Base-by-base conservation (phyloP, 225 moss, liverwort and hornwort species). In the Marchantia paleacea region DNA sequence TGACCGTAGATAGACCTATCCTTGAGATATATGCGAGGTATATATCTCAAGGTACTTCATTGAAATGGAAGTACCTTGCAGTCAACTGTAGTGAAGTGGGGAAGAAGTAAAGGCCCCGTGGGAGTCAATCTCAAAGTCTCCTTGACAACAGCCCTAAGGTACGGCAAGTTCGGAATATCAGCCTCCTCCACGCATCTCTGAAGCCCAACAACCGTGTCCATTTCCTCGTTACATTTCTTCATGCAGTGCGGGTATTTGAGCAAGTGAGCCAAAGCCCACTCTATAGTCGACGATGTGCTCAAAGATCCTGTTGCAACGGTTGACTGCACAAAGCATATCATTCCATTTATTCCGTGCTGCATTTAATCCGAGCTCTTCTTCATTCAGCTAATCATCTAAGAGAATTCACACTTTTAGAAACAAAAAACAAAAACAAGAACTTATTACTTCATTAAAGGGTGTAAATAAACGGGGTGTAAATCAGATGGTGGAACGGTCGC, bases 101-200 rank as follows among this genome's bases (percentile, higher is more conserved):
- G 93, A 7, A 87, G 76, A 6, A 83, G 83, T 54, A 93, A 50
- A 0, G 89, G 75, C 0, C 52, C 80, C 0, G 84, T 72, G 0
- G 86, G 86, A 20, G 80, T 84, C 25, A 93, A 62, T 6, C 91
- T 90, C 61, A 87, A 51, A 0, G 73, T 63, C 28, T 91, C 90
- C 63, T 91, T 91, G 30, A 88, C 84, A 0, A 85, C 39, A 24
- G 91, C 91, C 0, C 69, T 83, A 4, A 91, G 79, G 65, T 87
- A 93, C 7, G 89, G 91, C n/a, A 91, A 49, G 7, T 82, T 80
- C 2, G 70, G 10, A 24, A 82, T 14, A 29, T 87, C 87, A 0
- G 50, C 10, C 57, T 93, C 90, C 12, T 49, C 50, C 25, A 85
- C 82, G 9, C 80, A 53, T 7, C 88, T 74, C 0, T 75, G 77